phyloP scores from a whole-genome alignment of 805 yeast species.

The Wickerhamomyces sydowiorum region DNA sequence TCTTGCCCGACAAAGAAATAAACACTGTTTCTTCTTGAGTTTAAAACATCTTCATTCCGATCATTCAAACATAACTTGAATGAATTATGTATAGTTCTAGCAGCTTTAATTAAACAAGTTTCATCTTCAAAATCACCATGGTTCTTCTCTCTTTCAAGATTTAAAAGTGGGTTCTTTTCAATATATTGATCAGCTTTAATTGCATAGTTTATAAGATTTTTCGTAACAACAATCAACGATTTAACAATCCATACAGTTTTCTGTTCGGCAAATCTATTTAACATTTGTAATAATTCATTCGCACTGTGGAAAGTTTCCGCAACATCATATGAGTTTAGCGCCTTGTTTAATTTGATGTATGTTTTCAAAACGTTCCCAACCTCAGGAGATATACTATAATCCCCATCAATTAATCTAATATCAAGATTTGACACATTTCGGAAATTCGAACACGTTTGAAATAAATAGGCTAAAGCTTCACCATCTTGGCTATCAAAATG shows the following conservation, averaged over 20 bases:
- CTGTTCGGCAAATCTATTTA: constrained; percentile 48
- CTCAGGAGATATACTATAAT: constrained; percentile 1
- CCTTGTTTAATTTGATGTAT: constrained; percentile 31
- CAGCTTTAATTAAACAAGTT: constrained; percentile 43
- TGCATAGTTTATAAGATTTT: constrained; percentile 28
- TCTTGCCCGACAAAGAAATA: constrained; percentile 68
- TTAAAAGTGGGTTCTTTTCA: constrained; percentile 10
- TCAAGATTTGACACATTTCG: not conserved
- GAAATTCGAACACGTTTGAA: not conserved
- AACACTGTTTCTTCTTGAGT: constrained; percentile 56
- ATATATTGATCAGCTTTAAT: constrained; percentile 17
- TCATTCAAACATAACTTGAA: constrained; percentile 78
- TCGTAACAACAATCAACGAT: constrained; percentile 35
- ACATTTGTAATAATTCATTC: constrained; percentile 35
- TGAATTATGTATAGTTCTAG: constrained; percentile 62
- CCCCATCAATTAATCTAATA: not conserved
- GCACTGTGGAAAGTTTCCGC: constrained; percentile 24
- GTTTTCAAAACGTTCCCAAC: constrained; percentile 18
- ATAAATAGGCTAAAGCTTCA: not conserved
- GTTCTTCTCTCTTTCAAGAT: constrained; percentile 2
- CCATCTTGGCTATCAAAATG: constrained; percentile 1
- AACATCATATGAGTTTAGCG: constrained; percentile 24
- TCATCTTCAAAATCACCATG: constrained; percentile 23
- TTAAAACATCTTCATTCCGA: constrained; percentile 44
- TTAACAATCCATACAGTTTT: constrained; percentile 48